Conservation (phyloP, 108 stramenopile genomes). For the Cyclotella baltica region DNA sequence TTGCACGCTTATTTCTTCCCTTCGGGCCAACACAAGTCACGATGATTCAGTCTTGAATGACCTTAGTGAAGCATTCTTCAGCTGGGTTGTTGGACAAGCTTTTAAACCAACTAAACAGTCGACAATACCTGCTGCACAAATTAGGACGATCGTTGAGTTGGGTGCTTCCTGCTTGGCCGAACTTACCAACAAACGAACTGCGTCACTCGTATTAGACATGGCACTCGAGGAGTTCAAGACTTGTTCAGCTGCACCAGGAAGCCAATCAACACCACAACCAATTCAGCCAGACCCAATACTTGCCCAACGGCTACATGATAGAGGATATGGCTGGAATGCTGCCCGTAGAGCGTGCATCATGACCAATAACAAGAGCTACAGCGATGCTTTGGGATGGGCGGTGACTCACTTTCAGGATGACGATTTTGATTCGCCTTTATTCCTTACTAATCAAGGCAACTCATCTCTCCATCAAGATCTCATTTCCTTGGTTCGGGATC, state of each 20-base stretch:
- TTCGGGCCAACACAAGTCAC: slow-evolving; percentile 16
- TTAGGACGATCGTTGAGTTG: slow-evolving; percentile 35
- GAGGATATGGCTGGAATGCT: slow-evolving; percentile 75
- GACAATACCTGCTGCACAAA: slow-evolving; percentile 2
- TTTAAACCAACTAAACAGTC: slow-evolving; percentile 15
- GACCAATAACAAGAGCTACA: slow-evolving; percentile 65
- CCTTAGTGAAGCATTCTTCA: slow-evolving; percentile 54
- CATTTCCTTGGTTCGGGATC: slow-evolving; percentile 9
- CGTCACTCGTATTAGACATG: slow-evolving; percentile 20
- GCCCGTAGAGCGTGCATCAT: slow-evolving; percentile 70
- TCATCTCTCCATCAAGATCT: slow-evolving; percentile 15
- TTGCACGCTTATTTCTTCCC: slow-evolving; percentile 41
- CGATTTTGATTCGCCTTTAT: slow-evolving; percentile 73
- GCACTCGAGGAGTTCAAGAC: slow-evolving; percentile 23
- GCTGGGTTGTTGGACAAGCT: slow-evolving; percentile 60
- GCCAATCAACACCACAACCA: background rate
- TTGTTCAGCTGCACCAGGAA: background rate
- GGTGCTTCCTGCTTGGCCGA: slow-evolving; percentile 39
- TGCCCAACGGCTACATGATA: slow-evolving; percentile 49
- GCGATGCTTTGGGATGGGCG: slow-evolving; percentile 79
- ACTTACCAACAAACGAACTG: slow-evolving; percentile 6
- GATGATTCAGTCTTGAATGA: slow-evolving; percentile 51
- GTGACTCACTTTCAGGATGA: slow-evolving; percentile 72
- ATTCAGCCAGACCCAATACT: slow-evolving; percentile 43
- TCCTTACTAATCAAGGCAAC: slow-evolving; percentile 42